Conservation (phyloP, 805 yeast genomes). For the Saccharomycopsis lassenensis region DNA sequence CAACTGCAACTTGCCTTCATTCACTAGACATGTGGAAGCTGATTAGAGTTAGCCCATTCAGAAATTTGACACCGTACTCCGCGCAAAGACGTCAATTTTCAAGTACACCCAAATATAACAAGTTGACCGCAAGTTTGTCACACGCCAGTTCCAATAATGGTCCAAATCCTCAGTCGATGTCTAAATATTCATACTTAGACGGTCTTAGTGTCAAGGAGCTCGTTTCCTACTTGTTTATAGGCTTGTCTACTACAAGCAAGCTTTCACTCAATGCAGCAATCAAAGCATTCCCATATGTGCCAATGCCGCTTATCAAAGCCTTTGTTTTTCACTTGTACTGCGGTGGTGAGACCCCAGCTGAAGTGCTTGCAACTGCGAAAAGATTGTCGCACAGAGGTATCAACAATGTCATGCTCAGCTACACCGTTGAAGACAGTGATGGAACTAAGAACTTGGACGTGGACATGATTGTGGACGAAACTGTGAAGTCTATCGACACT, state of each 20-base stretch:
- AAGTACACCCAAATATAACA: too few species aligned
- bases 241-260: constrained; percentile 56
- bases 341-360: constrained; percentile 73
- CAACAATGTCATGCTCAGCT: constrained; percentile 89
- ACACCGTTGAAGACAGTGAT: constrained; percentile 87
- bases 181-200: constrained; percentile 31
- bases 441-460: constrained; percentile 57
- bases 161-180: too few species aligned
- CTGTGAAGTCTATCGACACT: constrained; percentile 53
- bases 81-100: too few species aligned
- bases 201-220: constrained; percentile 44
- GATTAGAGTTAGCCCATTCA: too few species aligned
- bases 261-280: constrained; percentile 50
- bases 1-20: too few species aligned
- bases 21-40: too few species aligned
- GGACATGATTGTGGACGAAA: constrained; percentile 47
- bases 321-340: constrained; percentile 77
- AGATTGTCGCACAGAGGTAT: constrained; percentile 63
- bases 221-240: constrained; percentile 56
- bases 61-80: too few species aligned
- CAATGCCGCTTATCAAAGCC: constrained; percentile 55
- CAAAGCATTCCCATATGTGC: constrained; percentile 62
- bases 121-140: too few species aligned
- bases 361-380: constrained; percentile 63
- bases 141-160: too few species aligned